Evolutionary conservation across 2,329 filamentous ascomycete species (phyloP), one percentile per base, ranked within the genome.

Genomic region (Botryotinia globosa): DNA sequence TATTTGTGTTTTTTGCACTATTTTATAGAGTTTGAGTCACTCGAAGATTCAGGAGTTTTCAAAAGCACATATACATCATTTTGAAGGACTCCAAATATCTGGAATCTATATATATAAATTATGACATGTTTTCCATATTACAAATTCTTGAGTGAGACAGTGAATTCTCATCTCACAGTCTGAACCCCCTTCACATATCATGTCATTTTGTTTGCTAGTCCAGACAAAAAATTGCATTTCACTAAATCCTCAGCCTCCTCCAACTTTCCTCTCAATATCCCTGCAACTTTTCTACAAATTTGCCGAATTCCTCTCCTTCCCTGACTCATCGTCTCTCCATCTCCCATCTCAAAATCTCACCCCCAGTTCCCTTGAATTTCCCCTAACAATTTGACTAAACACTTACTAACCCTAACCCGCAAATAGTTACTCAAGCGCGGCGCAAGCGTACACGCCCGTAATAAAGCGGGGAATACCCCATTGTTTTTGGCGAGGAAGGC

Each of bases 391-490:
- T 1, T 2, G 22, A n/a, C 58, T 39, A 61, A 62, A 37, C 34
- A 51, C 29, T 32, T 67, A 64, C 62, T 39, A 64, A 39, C 62
- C 22, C 18, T 18, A 25, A 14, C 22, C 5, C 14, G 34, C 4
- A 45, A 37, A n/a, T 54, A 71, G 69, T 58, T 72, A 64, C 84
- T 92, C 20, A 83, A 83, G 59, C 83, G 85, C 32, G 90, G 90
- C 12, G 89, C 88, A n/a, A 90, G 89, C 78, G 90, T 92, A 9
- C 90, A 92, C 79, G 85, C 86, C 59, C 83, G 90, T 59, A 92
- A 92, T 80, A 82, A 85, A 65, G 90, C 88, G 16, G 87, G 90
- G 76, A 90, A 91, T 80, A 91, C 89, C 6, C 88, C 90, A 16
- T 83, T 92, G 20, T 91, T 88, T 78, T 82, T 92, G 20, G 90